Base-by-base conservation (phyloP, 768 basidiomycete genomes). In the Leccinum barrowsii region DNA sequence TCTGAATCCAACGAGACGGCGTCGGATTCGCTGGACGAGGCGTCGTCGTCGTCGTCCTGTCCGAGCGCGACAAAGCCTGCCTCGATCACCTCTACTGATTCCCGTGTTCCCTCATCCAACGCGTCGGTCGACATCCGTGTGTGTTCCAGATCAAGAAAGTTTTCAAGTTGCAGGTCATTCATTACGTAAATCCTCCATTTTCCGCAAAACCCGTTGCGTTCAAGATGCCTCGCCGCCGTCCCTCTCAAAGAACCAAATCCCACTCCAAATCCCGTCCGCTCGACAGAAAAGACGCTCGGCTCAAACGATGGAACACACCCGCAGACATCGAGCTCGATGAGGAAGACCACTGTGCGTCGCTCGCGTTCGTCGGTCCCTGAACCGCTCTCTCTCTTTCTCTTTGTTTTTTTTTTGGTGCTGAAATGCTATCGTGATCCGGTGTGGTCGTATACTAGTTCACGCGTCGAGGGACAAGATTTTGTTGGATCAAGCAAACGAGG, bases 291-390 rank as follows among this genome's bases (percentile, higher is more conserved):
- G 82, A 85, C 50, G 73, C 76, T 24, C 82, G 74, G 62, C 65
- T 90, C 11, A 81, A 81, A 59, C 81, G 82, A 71, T 92, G 90
- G 90, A 79, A 89, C 59, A 84, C 77, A 34, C 62, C 73, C 22
- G 77, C 78, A 6, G 91, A 92, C 65, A 82, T 92, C 54, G 87
- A 86, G 10, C 67, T 89, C 61, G 89, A 92, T 63, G 87, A 85
- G 64, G 88, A 90, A 67, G 90, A 92, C 68, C 80, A 86, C 67
- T 92, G 90, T 91, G 65, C 61, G 86, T 77, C 15, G 1, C 21
- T 24, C 32, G n/a, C 11, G 22, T 24, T 50, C 17, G 10, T 52
- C 52, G 17, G 17, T 48, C 21, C 21, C 22, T 17, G 8, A 32
- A 44, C 28, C 7, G n/a, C 30, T n/a, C 40, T 52, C 50, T 56